These are phyloP conservation scores for Pyrenophora graminea DNA, from an alignment of 2,329 filamentous ascomycete species.

Conservation along the genomic window DNA sequence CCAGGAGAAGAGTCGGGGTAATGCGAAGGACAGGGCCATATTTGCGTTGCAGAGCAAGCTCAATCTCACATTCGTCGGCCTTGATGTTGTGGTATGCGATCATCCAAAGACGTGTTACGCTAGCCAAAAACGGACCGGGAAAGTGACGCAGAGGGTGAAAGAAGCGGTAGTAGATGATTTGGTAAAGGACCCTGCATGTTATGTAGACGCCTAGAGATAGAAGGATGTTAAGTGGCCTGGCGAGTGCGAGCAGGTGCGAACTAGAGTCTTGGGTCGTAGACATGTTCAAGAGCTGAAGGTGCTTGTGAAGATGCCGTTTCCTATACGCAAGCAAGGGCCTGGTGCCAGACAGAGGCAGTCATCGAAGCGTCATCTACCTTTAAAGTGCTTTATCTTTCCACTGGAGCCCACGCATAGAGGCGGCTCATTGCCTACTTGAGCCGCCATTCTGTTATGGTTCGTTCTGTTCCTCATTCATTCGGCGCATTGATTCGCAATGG, in stretches of 20 bases:
- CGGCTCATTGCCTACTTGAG: no score
- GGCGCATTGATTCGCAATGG: no score
- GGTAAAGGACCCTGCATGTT: slow-evolving; percentile 24
- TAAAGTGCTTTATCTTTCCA: no score
- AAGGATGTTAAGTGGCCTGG: neutral
- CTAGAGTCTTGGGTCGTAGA: neutral
- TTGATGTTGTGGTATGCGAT: slow-evolving; percentile 53
- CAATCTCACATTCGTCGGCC: slow-evolving; percentile 52
- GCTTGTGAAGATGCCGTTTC: neutral
- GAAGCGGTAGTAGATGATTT: slow-evolving; percentile 51
- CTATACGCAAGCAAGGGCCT: no score
- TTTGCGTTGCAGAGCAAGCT: slow-evolving; percentile 52
- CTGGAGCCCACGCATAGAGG: no score
- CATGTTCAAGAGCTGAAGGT: neutral
- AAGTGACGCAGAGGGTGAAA: slow-evolving; percentile 59
- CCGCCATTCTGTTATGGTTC: no score
- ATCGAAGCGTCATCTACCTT: no score
- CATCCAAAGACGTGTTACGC: slow-evolving; percentile 58
- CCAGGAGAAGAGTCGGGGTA: slow-evolving; percentile 56
- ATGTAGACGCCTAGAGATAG: neutral
- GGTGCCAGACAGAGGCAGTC: no score
- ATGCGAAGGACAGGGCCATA: slow-evolving; percentile 46
- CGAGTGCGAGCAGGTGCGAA: neutral
- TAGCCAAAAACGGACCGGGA: slow-evolving; percentile 60
- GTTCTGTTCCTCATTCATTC: no score